Evolutionary conservation across 2,329 filamentous ascomycete species (phyloP), one percentile per base, ranked within the genome.

Genomic region (Neoascochyta sp.): DNA sequence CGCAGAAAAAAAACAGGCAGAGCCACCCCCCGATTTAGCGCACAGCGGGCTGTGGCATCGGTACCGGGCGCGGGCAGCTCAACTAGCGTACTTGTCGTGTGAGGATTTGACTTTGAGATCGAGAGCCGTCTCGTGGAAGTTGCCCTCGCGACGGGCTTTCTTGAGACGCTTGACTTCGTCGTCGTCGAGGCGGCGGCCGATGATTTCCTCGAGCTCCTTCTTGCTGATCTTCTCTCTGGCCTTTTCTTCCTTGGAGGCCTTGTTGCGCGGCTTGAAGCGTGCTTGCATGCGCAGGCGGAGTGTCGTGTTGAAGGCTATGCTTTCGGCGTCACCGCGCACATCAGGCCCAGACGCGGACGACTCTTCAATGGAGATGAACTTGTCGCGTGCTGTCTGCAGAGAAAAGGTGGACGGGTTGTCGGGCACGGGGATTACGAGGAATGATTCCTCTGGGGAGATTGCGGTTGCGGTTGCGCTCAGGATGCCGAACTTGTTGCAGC

Each of bases 221-320:
- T 85, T 75, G 53, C 81, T 90, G 34, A 98, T 86, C 69, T 90
- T 94, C 50, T 90, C 81, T 47, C 76, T 74, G 0, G 85, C 83
- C 68, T 84, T 92, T 43, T 86, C 84, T 57, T 89, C 87, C 65
- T 89, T 93, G 1, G 74, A 77, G 7, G 82, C 82, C 63, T 83
- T 85, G 24, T 92, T 64, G 41, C 76, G 76, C 7, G 90, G 89
- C 70, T 95, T 95, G 69, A 94, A 96, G 28, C 86, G 75, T 13
- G 90, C 87, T 67, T 96, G 90, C 89, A 96, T 95, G 31, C 89
- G 83, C 50, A 96, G 77, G 27, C 86, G 75, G 38, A 94, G 60
- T 5, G 80, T 83, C 7, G 86, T 87, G 48, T 75, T 76, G 53
- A 84, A 85, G 4, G 71, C 75, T 28, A 80, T 76, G 7, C 68